A percentile compares a stretch with the other conserved stretches of the same genome.
phyloP scores from a whole-genome alignment of 2,329 filamentous ascomycete genomes.

The Beauveria varroae region DNA sequence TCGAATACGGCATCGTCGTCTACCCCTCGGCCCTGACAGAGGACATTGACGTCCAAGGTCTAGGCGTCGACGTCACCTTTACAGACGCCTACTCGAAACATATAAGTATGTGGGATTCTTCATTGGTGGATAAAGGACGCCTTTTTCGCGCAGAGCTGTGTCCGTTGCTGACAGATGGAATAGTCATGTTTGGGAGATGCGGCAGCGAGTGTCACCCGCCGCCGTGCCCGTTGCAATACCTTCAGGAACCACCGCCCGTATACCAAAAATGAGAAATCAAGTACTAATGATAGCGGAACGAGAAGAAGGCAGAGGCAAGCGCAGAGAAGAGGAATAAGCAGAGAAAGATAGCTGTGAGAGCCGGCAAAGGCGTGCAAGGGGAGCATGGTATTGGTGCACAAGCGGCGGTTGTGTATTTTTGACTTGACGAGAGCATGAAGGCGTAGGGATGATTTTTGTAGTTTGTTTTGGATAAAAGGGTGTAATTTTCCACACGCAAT shows the following conservation, averaged over 20 bases:
- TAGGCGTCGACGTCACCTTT: constrained; percentile 28
- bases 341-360: neutral
- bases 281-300: neutral
- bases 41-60: constrained; percentile 24
- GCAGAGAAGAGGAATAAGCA: neutral
- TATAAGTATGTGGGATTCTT: constrained; percentile 21
- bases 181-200: constrained; percentile 29
- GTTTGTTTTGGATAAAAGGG: neutral
- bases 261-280: constrained; percentile 20
- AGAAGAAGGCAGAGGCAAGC: neutral
- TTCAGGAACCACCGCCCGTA: constrained; percentile 29
- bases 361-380: neutral
- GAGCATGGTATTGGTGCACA: neutral
- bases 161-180: neutral
- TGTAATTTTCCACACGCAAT: neutral
- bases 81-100: constrained; percentile 30
- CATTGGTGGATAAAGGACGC: neutral
- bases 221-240: constrained; percentile 30
- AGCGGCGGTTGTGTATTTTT: neutral
- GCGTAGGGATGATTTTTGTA: neutral
- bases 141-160: too few relatives aligned
- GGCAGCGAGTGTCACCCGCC: constrained; percentile 22
- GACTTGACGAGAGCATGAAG: neutral
- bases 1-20: constrained; percentile 33
- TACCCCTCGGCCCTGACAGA: constrained; percentile 33